Conservation (phyloP, 306 rosid genomes). For the Quillaja saponaria region DNA sequence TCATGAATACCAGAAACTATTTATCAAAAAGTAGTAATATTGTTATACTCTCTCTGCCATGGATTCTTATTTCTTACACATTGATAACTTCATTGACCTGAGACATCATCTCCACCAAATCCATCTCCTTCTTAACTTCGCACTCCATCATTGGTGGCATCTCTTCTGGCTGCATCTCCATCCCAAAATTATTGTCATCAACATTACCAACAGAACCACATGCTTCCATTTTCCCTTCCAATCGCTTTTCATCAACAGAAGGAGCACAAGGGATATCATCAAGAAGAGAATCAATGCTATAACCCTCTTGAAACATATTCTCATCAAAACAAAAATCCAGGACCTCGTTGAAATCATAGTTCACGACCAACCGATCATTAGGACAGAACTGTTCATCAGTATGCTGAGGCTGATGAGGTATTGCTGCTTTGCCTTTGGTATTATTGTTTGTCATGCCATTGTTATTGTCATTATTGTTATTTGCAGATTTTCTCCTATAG, state of each 20-base stretch:
- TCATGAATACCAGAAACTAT: neutral
- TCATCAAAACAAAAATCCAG: constrained; percentile 59
- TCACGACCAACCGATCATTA: constrained; percentile 42
- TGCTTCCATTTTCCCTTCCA: neutral
- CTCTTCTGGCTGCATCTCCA: constrained; percentile 15
- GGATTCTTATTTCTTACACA: neutral
- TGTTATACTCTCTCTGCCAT: too few relatives aligned
- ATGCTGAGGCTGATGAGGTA: constrained; percentile 15
- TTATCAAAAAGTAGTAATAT: too few relatives aligned
- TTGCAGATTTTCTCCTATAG: constrained; percentile 38
- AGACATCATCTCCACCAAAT: constrained; percentile 83
- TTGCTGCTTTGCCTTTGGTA: constrained; percentile 25
- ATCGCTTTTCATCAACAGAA: constrained; percentile 11
- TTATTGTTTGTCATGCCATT: constrained; percentile 14
- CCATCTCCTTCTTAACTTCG: constrained; percentile 70
- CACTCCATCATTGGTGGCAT: constrained; percentile 26
- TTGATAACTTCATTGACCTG: constrained; percentile 33
- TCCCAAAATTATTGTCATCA: constrained; percentile 30
- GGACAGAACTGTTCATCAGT: constrained; percentile 20
- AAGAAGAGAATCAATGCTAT: constrained; percentile 60
- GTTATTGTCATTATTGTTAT: neutral
- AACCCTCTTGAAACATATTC: constrained; percentile 58
- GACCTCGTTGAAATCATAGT: constrained; percentile 52
- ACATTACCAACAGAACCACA: constrained; percentile 21
- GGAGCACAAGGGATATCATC: constrained; percentile 56